phyloP scores from a whole-genome alignment of 1,139 yeast species.

The Taiozyma sp. region DNA sequence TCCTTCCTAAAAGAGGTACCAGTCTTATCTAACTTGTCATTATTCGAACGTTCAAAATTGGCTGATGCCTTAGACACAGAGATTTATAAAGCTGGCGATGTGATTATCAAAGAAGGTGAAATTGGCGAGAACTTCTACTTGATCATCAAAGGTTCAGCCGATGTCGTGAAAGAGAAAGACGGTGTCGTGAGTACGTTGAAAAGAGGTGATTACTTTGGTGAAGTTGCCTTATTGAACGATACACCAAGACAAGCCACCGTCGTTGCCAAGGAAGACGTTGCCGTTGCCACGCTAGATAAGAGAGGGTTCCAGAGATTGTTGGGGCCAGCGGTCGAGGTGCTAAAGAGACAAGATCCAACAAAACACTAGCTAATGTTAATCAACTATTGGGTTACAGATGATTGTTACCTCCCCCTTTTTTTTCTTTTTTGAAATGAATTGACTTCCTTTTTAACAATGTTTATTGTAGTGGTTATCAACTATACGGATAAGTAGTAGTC shows the following conservation, averaged over 20 bases:
- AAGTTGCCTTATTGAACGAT: conserved; percentile 86
- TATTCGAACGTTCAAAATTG: conserved; percentile 81
- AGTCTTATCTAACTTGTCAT: conserved; percentile 62
- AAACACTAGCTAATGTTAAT: conserved; percentile 21
- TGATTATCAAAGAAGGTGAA: conserved; percentile 83
- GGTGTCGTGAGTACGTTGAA: conserved; percentile 57
- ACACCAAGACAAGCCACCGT: conserved; percentile 95
- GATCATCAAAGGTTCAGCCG: conserved; percentile 83
- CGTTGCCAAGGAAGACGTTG: conserved; percentile 65
- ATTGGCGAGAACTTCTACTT: conserved; percentile 87
- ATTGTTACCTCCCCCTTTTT: neutral
- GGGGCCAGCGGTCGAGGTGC: conserved; percentile 85
- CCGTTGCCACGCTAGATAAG: conserved; percentile 87
- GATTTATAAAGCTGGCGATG: conserved; percentile 63
- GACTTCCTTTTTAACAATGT: neutral
- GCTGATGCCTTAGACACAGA: conserved; percentile 93
- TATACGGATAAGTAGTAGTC: conserved; percentile 39
- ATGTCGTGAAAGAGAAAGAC: conserved; percentile 48
- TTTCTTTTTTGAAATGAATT: neutral
- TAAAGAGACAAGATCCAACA: conserved; percentile 81
- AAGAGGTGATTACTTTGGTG: conserved; percentile 95
- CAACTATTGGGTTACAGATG: neutral
- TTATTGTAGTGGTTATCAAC: neutral
- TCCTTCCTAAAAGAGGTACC: conserved; percentile 85
- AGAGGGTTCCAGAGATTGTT: conserved; percentile 89